These are phyloP conservation scores for Boletellus ananas DNA, from an alignment of 768 basidiomycete species.

Conservation along the genomic window DNA sequence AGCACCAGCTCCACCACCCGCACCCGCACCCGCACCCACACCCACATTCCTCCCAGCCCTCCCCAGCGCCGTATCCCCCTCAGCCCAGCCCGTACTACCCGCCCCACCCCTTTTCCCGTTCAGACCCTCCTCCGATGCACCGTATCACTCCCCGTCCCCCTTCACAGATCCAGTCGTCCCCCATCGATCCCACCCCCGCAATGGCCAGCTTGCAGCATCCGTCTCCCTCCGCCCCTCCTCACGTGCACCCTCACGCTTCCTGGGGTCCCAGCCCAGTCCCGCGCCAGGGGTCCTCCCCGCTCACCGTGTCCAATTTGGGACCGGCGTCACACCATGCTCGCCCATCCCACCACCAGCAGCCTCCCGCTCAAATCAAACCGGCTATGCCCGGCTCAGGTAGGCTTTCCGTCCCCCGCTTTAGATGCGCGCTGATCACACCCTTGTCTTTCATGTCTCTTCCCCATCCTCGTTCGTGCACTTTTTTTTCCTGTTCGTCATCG, in stretches of 20 bases:
- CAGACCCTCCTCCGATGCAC: conserved; percentile 22
- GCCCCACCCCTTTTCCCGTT: conserved; percentile 14
- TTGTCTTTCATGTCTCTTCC: not conserved
- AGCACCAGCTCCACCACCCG: conserved; percentile 29
- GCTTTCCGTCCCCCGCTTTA: not conserved
- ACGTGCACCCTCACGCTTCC: conserved; percentile 30
- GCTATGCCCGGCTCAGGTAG: conserved; percentile 32
- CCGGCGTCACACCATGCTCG: conserved; percentile 25
- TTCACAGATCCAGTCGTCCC: conserved; percentile 25
- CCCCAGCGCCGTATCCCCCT: conserved; percentile 21
- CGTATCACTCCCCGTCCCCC: conserved; percentile 33
- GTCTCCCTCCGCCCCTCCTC: conserved; percentile 28
- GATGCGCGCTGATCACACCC: conserved; percentile 3
- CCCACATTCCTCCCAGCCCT: conserved; percentile 13
- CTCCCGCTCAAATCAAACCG: conserved; percentile 29
- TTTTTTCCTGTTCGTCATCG: conserved; percentile 1
- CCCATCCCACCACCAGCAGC: conserved; percentile 27
- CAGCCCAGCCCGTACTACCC: conserved; percentile 22
- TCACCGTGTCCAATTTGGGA: conserved; percentile 24
- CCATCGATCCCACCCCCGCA: conserved; percentile 28
- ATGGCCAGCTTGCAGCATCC: conserved; percentile 34
- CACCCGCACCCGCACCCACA: conserved; percentile 14
- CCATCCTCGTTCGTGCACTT: not conserved
- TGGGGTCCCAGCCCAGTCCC: conserved; percentile 28
- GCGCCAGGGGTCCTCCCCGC: conserved; percentile 33